A percentile compares a stretch with the other conserved stretches of the same genome.
Conservation (phyloP, 768 basidiomycete species). For the Hypholoma sublateritium region DNA sequence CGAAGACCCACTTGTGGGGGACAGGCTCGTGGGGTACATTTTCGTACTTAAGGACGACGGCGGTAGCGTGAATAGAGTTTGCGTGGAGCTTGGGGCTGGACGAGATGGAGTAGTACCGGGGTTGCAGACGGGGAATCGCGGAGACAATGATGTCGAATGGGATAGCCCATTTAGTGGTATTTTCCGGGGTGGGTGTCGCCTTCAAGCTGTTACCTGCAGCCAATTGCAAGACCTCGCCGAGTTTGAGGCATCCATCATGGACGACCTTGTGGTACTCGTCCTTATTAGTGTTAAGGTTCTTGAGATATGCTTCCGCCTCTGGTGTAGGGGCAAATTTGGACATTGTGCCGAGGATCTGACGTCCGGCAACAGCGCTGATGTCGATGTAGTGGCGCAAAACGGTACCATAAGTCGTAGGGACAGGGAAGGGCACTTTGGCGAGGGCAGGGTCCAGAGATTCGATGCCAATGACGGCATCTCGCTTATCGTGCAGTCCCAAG, state of each 20-base stretch:
- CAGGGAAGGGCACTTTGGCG: conserved; percentile 98
- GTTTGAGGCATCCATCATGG: conserved; percentile 80
- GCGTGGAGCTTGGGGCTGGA: conserved; percentile 93
- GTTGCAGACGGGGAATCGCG: conserved; percentile 89
- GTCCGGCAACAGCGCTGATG: conserved; percentile 90
- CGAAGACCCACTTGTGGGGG: conserved; percentile 70
- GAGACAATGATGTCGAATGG: conserved; percentile 98
- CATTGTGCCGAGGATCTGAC: conserved; percentile 87
- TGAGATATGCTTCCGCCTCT: conserved; percentile 71
- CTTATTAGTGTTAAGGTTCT: conserved; percentile 82
- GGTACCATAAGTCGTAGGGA: conserved; percentile 90
- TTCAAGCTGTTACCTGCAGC: conserved; percentile 79
- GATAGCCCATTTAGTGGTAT: conserved; percentile 85
- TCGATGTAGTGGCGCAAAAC: conserved; percentile 97
- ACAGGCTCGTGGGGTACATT: conserved; percentile 55
- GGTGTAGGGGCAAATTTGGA: conserved; percentile 87
- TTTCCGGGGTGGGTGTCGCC: conserved; percentile 57
- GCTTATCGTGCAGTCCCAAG: conserved; percentile 81
- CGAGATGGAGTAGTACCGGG: conserved; percentile 98
- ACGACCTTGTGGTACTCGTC: conserved; percentile 81
- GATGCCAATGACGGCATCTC: conserved; percentile 83
- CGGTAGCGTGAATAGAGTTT: conserved; percentile 90
- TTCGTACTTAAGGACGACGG: conserved; percentile 93
- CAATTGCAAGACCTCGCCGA: conserved; percentile 90
- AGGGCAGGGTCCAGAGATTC: conserved; percentile 97